Base-by-base conservation (phyloP, 177 flowering plant genomes). In the Telopea speciosissima region DNA sequence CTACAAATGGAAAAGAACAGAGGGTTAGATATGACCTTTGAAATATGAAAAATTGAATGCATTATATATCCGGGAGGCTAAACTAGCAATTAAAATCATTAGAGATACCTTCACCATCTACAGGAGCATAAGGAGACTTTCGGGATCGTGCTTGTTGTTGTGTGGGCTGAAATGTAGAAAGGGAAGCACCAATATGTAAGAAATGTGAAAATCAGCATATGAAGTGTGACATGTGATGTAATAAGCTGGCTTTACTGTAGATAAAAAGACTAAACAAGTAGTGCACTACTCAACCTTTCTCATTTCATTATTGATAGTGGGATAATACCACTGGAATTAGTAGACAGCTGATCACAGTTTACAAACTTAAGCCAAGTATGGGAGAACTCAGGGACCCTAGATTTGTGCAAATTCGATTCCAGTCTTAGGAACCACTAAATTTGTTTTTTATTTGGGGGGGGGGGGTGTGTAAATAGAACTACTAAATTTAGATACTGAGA, bases 101-200 rank as follows among this genome's bases (percentile, higher is more conserved):
- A 61, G 28, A 68, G 62, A 68, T 81, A 87, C 89, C 93, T 87
- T 87, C 90, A 61, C 85, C 90, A 31, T 81, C 87, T 31, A 89
- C 65, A 64, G 92, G 95, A 49, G 54, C 54, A 49, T 49, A 49
- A 49, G 54, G 19, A 49, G 54, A 49, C 19, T 16, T 49, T 16
- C 54, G 54, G 8, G 54, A 49, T 49, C 54, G 54, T 2, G 54
- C 16, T 49, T 49, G 54, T 49, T 49, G 54, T 13, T 49, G 54
- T 49, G 54, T 49, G 54, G 54, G 54, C 54, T 49, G 19, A 49
- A 49, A 49, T 11, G 54, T 49, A 49, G 54, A 49, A 49, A 12
- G 19, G 54, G 19, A 13, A 12, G 54, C 17, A 49, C 17, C 54
- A 49, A 49, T 12, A 49, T 10, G 54, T 49, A 49, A 49, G 54